A percentile compares a stretch with the other conserved stretches of the same genome.
Evolutionary conservation across 2,329 filamentous ascomycete genomes (phyloP).

Genomic region (Lasiodiplodia hormozganensis): DNA sequence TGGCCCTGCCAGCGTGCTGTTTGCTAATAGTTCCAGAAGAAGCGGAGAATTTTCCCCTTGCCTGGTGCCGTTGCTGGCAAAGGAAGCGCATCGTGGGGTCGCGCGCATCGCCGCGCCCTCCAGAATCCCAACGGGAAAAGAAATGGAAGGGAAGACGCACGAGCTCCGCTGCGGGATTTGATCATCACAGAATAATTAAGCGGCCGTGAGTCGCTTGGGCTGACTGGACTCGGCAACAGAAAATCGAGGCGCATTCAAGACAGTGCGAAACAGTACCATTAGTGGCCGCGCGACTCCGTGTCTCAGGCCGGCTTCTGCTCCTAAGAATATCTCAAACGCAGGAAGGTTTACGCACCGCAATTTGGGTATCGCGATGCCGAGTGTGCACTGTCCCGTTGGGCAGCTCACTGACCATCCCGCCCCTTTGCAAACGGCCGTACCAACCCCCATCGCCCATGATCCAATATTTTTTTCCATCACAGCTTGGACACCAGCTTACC

Average conservation of each 20-base stretch:
- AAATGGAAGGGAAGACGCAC: constrained; percentile 27
- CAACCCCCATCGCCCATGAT: background rate
- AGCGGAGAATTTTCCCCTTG: background rate
- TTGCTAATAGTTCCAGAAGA: background rate
- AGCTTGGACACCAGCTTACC: constrained; percentile 56
- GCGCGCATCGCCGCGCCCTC: constrained; percentile 8
- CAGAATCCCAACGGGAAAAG: background rate
- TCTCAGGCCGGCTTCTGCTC: constrained; percentile 20
- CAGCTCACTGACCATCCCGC: constrained; percentile 20
- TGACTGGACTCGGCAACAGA: background rate
- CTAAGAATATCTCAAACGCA: constrained; percentile 22
- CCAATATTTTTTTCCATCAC: constrained; percentile 3
- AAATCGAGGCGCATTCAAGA: constrained; percentile 12
- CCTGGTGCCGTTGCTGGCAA: background rate
- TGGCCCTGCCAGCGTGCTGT: constrained; percentile 1
- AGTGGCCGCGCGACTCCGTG: constrained; percentile 9
- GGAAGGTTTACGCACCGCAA: constrained; percentile 21
- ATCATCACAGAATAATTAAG: constrained; percentile 23
- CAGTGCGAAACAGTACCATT: constrained; percentile 13
- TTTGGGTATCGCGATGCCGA: constrained; percentile 15
- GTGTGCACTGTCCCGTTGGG: constrained; percentile 18
- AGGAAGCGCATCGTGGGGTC: background rate
- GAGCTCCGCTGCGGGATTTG: constrained; percentile 16
- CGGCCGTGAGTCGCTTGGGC: constrained; percentile 3
- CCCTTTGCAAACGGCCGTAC: constrained; percentile 26